These are phyloP conservation scores for Cymbopogon flexuosus DNA, from an alignment of 202 grass and related monocot genomes.

Conservation along the genomic window DNA sequence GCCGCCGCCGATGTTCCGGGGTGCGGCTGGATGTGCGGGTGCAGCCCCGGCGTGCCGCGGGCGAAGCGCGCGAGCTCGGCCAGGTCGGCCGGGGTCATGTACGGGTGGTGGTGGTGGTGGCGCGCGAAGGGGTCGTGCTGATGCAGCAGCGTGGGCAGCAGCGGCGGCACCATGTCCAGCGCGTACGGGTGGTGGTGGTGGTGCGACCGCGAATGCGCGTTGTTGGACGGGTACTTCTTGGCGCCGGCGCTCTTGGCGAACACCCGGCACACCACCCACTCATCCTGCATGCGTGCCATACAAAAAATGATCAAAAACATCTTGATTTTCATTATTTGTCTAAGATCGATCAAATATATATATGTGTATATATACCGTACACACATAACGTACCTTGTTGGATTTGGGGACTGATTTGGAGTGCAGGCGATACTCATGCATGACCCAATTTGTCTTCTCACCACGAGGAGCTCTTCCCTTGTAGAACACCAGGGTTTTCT, in stretches of 20 bases:
- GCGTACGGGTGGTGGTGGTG: slow-evolving; percentile 58
- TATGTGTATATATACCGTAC: not conserved
- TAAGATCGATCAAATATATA: too few relatives aligned
- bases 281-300: slow-evolving; percentile 48
- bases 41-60: slow-evolving; percentile 48
- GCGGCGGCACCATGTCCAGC: slow-evolving; percentile 52
- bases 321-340: too few relatives aligned
- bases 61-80: slow-evolving; percentile 63
- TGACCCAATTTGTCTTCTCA: slow-evolving; percentile 92
- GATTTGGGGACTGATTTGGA: slow-evolving; percentile 49
- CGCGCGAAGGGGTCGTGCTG: slow-evolving; percentile 50
- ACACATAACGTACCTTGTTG: slow-evolving; percentile 50
- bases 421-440: slow-evolving; percentile 81
- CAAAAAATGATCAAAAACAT: too few relatives aligned
- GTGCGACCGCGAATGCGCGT: slow-evolving; percentile 35
- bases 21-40: slow-evolving; percentile 72
- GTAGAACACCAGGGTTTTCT: slow-evolving; percentile 95
- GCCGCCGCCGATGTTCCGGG: not conserved
- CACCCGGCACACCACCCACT: slow-evolving; percentile 78
- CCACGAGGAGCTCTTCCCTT: slow-evolving; percentile 89
- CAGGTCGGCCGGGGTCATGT: slow-evolving; percentile 42
- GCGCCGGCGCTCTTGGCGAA: slow-evolving; percentile 62
- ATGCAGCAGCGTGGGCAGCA: slow-evolving; percentile 40
- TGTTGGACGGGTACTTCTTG: slow-evolving; percentile 78
- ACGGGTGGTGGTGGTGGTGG: slow-evolving; percentile 26